phyloP scores from a whole-genome alignment of 2,329 filamentous ascomycete species.

The Lasiodiplodia theobromae region DNA sequence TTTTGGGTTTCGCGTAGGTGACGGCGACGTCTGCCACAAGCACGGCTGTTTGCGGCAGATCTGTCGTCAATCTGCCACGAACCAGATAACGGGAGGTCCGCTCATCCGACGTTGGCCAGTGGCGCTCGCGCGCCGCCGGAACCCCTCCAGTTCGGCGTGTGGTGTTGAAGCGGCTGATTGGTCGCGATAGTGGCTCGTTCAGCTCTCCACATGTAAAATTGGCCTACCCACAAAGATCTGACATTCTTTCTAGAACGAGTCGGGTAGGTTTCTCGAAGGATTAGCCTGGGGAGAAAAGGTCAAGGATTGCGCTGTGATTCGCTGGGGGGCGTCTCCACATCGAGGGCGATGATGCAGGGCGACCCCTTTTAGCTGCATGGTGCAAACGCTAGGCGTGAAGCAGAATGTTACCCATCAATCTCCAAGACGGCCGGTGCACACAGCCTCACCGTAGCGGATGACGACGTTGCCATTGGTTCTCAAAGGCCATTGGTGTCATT shows the following conservation, averaged over 20 bases:
- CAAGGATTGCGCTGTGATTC: not conserved
- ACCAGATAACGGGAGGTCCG: not conserved
- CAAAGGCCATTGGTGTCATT: not conserved
- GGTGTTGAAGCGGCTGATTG: not conserved
- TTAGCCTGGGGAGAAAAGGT: not conserved
- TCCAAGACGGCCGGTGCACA: not conserved
- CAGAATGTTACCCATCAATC: constrained; percentile 3
- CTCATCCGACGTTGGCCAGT: not conserved
- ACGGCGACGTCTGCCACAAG: not conserved
- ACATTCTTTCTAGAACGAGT: not conserved
- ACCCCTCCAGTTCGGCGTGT: not conserved
- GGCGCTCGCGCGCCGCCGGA: not conserved
- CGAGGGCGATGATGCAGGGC: not conserved
- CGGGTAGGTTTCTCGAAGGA: not conserved
- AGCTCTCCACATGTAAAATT: not conserved
- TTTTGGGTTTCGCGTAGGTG: no score
- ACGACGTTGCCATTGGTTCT: not conserved
- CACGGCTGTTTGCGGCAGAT: not conserved
- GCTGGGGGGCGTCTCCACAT: not conserved
- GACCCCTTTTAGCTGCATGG: constrained; percentile 22
- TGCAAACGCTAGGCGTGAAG: not conserved
- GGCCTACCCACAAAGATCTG: not conserved
- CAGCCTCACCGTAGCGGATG: not conserved
- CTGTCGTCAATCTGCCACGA: not conserved
- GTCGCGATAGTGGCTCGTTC: not conserved